phyloP scores from a whole-genome alignment of 108 stramenopile genomes.

The Nitzschia sp. region DNA sequence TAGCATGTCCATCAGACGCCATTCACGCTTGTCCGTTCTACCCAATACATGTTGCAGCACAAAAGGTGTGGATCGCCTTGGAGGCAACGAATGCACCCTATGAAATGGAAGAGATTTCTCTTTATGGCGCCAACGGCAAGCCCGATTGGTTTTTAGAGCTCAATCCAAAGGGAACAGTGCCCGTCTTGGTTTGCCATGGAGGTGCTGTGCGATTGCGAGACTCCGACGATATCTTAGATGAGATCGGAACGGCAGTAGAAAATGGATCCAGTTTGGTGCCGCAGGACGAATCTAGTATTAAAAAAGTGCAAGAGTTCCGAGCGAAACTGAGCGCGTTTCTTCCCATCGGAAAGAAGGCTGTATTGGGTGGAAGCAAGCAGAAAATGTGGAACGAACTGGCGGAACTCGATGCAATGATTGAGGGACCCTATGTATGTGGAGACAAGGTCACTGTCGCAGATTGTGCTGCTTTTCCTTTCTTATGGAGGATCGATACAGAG shows the following conservation, averaged over 20 bases:
- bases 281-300: background rate
- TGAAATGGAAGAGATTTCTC: slow-evolving; percentile 59
- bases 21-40: too few relatives aligned
- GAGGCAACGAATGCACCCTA: slow-evolving; percentile 53
- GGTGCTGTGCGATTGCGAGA: slow-evolving; percentile 38
- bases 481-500: slow-evolving; percentile 81
- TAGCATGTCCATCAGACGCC: background rate
- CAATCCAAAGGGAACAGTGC: slow-evolving; percentile 76
- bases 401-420: slow-evolving; percentile 46
- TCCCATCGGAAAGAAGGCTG: slow-evolving; percentile 75
- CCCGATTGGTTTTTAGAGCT: slow-evolving; percentile 84
- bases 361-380: slow-evolving; percentile 49
- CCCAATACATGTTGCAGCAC: slow-evolving; percentile 38
- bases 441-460: slow-evolving; percentile 73
- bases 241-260: slow-evolving; percentile 36
- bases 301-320: slow-evolving; percentile 53
- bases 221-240: slow-evolving; percentile 75
- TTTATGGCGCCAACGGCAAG: slow-evolving; percentile 79
- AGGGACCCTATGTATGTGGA: slow-evolving; percentile 62
- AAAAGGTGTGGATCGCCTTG: slow-evolving; percentile 83
- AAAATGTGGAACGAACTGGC: slow-evolving; percentile 52
- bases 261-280: slow-evolving; percentile 2
- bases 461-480: slow-evolving; percentile 82
- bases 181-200: slow-evolving; percentile 45
- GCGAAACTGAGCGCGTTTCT: slow-evolving; percentile 43